A percentile compares a stretch with the other conserved stretches of the same genome.
Conservation (phyloP, 805 yeast species). For the Zygosaccharomyces pseudorouxii region DNA sequence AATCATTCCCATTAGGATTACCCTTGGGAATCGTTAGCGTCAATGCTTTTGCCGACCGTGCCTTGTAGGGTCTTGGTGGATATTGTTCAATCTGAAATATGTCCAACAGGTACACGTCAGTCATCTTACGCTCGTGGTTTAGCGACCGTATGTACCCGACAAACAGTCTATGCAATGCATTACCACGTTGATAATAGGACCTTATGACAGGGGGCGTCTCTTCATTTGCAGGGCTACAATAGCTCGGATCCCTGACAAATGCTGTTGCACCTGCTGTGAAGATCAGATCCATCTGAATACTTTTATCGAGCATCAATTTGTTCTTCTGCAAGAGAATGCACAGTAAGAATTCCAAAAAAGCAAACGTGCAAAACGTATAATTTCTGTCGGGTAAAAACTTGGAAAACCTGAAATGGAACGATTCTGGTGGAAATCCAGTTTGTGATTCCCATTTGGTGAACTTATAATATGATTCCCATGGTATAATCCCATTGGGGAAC, state of each 20-base stretch:
- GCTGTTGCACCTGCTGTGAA: slow-evolving; percentile 38
- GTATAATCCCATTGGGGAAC: slow-evolving; percentile 35
- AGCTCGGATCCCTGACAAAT: slow-evolving; percentile 25
- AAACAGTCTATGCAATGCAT: slow-evolving; percentile 34
- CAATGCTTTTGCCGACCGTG: slow-evolving; percentile 35
- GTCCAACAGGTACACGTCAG: slow-evolving; percentile 32
- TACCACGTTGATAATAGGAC: slow-evolving; percentile 35
- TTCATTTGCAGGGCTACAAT: slow-evolving; percentile 17
- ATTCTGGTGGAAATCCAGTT: slow-evolving; percentile 25
- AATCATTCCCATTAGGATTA: slow-evolving; percentile 23
- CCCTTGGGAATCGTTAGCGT: slow-evolving; percentile 34
- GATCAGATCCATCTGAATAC: slow-evolving; percentile 31
- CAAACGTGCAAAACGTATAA: slow-evolving; percentile 36
- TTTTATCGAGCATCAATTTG: slow-evolving; percentile 30
- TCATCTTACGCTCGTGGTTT: slow-evolving; percentile 32
- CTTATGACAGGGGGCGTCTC: slow-evolving; percentile 32
- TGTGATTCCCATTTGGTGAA: slow-evolving; percentile 28
- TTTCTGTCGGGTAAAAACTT: slow-evolving; percentile 34
- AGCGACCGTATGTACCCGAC: slow-evolving; percentile 34
- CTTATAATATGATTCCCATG: slow-evolving; percentile 35
- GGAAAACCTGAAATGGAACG: slow-evolving; percentile 36
- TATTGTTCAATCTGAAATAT: slow-evolving; percentile 33
- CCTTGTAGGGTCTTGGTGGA: slow-evolving; percentile 35
- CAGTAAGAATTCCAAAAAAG: slow-evolving; percentile 36
- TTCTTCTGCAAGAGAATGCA: slow-evolving; percentile 31